Percentiles rank a stretch among this genome's conserved stretches.
phyloP scores from a whole-genome alignment of 306 rosid species.

The Acacia confusa region DNA sequence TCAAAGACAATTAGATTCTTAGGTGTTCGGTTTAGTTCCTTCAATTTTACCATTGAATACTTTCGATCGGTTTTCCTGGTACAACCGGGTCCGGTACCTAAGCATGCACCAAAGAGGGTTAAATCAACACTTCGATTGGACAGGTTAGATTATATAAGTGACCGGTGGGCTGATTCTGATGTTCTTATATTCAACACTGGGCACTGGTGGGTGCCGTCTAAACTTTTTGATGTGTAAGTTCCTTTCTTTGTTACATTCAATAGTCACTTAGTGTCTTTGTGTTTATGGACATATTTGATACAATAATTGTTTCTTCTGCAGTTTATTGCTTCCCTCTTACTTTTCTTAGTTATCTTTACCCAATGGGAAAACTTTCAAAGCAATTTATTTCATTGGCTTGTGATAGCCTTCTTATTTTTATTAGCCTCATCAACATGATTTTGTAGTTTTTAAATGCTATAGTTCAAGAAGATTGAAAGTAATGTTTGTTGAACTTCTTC shows the following conservation, averaged over 20 bases:
- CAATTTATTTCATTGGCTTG: neutral
- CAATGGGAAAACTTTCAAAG: neutral
- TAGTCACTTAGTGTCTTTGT: conserved; percentile 1
- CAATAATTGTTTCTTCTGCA: conserved; percentile 4
- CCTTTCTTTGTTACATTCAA: conserved; percentile 28
- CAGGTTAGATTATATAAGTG: conserved; percentile 63
- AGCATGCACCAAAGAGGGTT: conserved; percentile 75
- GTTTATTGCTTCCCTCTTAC: conserved; percentile 23
- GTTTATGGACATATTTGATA: conserved; percentile 12
- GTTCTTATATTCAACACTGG: conserved; percentile 89
- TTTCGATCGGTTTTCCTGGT: conserved; percentile 84
- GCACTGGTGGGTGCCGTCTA: conserved; percentile 95
- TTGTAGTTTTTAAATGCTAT: conserved; percentile 6
- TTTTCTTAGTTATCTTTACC: neutral
- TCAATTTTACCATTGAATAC: conserved; percentile 76
- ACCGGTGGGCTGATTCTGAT: conserved; percentile 76
- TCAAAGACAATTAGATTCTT: conserved; percentile 66
- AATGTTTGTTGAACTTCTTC: conserved; percentile 11
- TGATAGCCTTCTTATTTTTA: neutral
- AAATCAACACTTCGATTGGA: conserved; percentile 75
- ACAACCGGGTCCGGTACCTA: conserved; percentile 57
- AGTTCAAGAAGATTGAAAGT: neutral
- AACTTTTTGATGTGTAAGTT: conserved; percentile 72
- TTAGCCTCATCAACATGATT: conserved; percentile 1
- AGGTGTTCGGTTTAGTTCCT: conserved; percentile 73